Percentiles rank a stretch among this genome's conserved stretches.
These are phyloP conservation scores for Raphanus raphanistrum DNA, from an alignment of 345 rosid species.

Conservation along the genomic window DNA sequence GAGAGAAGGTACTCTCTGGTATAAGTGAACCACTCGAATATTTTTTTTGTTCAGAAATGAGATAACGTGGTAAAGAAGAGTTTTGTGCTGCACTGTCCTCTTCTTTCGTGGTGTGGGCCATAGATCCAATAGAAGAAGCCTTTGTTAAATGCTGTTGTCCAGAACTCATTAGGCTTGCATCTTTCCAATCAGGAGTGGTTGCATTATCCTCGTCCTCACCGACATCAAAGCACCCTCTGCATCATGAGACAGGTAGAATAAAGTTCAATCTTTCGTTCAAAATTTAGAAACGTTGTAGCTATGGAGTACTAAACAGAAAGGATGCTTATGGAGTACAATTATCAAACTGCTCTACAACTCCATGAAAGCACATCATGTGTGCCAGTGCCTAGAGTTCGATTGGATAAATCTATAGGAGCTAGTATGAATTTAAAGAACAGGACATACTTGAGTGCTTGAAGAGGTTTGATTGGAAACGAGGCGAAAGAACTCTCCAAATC, in stretches of 20 bases:
- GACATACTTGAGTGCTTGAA: slow-evolving; percentile 79
- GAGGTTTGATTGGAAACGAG: slow-evolving; percentile 80
- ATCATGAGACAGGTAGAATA: slow-evolving; percentile 27
- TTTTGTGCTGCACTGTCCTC: slow-evolving; percentile 53
- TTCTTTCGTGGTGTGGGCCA: slow-evolving; percentile 45
- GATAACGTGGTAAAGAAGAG: slow-evolving; percentile 50
- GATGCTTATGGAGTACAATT: slow-evolving; percentile 4
- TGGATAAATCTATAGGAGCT: background rate
- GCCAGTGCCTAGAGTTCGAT: slow-evolving; percentile 7
- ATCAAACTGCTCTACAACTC: slow-evolving; percentile 12
- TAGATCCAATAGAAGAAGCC: slow-evolving; percentile 44
- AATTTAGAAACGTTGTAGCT: background rate
- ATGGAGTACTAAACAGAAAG: background rate
- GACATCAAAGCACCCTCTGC: slow-evolving; percentile 88
- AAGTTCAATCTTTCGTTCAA: slow-evolving; percentile 1
- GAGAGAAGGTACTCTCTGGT: slow-evolving; percentile 53
- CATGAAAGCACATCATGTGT: slow-evolving; percentile 2
- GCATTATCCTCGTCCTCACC: slow-evolving; percentile 63
- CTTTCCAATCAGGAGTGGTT: slow-evolving; percentile 62
- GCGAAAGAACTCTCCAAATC: slow-evolving; percentile 80
- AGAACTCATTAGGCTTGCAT: slow-evolving; percentile 40
- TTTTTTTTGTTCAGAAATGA: slow-evolving; percentile 49
- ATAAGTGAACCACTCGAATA: slow-evolving; percentile 62
- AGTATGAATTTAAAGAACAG: slow-evolving; percentile 1
- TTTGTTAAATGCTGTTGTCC: slow-evolving; percentile 49